Evolutionary conservation across 345 rosid species (phyloP).

Genomic region (Gossypium herbaceum): DNA sequence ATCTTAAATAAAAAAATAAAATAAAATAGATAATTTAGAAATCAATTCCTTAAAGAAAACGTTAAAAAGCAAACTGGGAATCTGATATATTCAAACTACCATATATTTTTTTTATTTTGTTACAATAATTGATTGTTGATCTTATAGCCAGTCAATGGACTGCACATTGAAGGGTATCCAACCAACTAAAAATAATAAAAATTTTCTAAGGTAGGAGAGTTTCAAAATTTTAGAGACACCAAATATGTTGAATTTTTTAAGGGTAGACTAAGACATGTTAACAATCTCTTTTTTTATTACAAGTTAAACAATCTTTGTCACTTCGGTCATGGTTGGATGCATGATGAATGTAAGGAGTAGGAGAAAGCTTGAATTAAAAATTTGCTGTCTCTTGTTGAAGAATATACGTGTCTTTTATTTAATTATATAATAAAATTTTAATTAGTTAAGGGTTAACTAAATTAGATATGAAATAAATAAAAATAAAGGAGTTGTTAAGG

Average conservation of each 20-base stretch:
- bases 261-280: slow-evolving; percentile 37
- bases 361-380: background rate
- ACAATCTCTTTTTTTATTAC: slow-evolving; percentile 26
- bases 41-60: too few species aligned
- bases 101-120: too few species aligned
- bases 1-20: too few species aligned
- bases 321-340: slow-evolving; percentile 20
- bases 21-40: too few species aligned
- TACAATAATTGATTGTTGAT: too few species aligned
- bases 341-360: slow-evolving; percentile 4
- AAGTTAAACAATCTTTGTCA: slow-evolving; percentile 32
- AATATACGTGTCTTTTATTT: background rate
- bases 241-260: background rate
- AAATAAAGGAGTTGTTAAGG: slow-evolving; percentile 10
- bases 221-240: background rate
- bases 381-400: background rate
- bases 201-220: background rate
- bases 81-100: too few species aligned
- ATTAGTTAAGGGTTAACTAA: background rate
- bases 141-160: background rate
- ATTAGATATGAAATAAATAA: background rate
- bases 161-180: background rate
- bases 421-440: background rate
- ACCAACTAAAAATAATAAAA: background rate
- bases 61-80: too few species aligned